Evolutionary conservation across 1,284 basidiomycete species (phyloP).

Genomic region (Papiliotrema fonsecae): DNA sequence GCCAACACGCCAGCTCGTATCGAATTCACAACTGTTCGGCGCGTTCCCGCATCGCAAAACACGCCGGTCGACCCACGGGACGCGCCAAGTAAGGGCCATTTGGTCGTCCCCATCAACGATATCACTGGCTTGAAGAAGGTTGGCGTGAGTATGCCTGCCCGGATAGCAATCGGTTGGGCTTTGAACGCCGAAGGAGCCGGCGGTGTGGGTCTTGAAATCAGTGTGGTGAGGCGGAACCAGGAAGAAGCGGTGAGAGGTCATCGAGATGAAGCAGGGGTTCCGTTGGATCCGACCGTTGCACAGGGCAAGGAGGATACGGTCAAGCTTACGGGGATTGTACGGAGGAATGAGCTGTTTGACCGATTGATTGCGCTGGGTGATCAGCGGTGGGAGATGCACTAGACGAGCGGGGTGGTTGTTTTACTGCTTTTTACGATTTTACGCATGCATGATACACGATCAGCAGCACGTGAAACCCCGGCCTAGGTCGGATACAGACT

Average conservation of each 20-base stretch:
- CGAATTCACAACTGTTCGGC: conserved; percentile 20
- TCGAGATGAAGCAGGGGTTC: background rate
- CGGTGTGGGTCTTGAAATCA: conserved; percentile 27
- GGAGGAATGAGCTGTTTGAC: conserved; percentile 32
- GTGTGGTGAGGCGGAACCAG: conserved; percentile 6
- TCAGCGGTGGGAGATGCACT: conserved; percentile 25
- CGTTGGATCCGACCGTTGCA: background rate
- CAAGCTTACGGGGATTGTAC: conserved; percentile 18
- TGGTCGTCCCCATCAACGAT: conserved; percentile 21
- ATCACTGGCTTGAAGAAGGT: conserved; percentile 20
- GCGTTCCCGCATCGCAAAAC: conserved; percentile 5
- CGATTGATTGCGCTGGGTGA: conserved; percentile 24
- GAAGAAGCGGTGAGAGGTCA: background rate
- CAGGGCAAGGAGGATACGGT: conserved; percentile 10
- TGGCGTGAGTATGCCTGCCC: conserved; percentile 12
- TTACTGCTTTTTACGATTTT: no score
- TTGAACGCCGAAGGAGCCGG: conserved; percentile 20
- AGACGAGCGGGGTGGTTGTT: no score
- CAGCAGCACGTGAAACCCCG: no score
- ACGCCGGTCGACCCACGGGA: background rate
- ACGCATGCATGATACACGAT: no score
- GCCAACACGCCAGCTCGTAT: conserved; percentile 15
- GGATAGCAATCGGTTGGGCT: conserved; percentile 9
- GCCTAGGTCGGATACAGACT: no score
- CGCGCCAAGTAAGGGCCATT: conserved; percentile 4